These are phyloP conservation scores for Camelina neglecta DNA, from an alignment of 345 rosid species.

Conservation along the genomic window DNA sequence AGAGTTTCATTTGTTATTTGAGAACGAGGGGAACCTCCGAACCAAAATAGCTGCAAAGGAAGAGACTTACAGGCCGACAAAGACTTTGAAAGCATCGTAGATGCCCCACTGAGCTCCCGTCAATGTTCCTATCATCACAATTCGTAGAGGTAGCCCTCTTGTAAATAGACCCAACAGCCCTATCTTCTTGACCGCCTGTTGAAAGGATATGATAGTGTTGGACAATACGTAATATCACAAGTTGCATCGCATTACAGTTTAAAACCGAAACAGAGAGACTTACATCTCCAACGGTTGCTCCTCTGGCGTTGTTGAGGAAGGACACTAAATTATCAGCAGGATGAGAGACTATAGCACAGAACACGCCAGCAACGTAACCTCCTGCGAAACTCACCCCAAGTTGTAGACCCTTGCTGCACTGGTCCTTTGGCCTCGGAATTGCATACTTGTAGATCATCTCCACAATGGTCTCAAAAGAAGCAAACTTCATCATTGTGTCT, in stretches of 20 bases:
- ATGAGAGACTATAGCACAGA: slow-evolving; percentile 88
- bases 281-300: slow-evolving; percentile 95
- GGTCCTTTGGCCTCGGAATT: slow-evolving; percentile 83
- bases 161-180: slow-evolving; percentile 90
- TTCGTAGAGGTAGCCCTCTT: slow-evolving; percentile 90
- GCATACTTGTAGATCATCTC: slow-evolving; percentile 84
- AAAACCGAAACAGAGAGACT: slow-evolving; percentile 35
- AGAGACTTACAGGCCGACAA: slow-evolving; percentile 85
- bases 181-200: slow-evolving; percentile 88
- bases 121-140: slow-evolving; percentile 95
- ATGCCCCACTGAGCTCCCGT: slow-evolving; percentile 95
- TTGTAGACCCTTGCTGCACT: slow-evolving; percentile 82
- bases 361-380: slow-evolving; percentile 85
- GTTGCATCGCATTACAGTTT: not conserved
- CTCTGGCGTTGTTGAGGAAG: slow-evolving; percentile 93
- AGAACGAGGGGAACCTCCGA: not conserved
- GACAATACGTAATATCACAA: not conserved
- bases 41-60: not conserved
- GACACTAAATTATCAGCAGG: slow-evolving; percentile 97
- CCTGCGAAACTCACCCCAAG: slow-evolving; percentile 95
- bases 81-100: slow-evolving; percentile 94
- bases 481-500: slow-evolving; percentile 99
- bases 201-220: not conserved
- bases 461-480: slow-evolving; percentile 89
- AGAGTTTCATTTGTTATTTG: not conserved